Base-by-base conservation (phyloP, 192 early-diverging fungal genomes). In the Coemansia sp. region DNA sequence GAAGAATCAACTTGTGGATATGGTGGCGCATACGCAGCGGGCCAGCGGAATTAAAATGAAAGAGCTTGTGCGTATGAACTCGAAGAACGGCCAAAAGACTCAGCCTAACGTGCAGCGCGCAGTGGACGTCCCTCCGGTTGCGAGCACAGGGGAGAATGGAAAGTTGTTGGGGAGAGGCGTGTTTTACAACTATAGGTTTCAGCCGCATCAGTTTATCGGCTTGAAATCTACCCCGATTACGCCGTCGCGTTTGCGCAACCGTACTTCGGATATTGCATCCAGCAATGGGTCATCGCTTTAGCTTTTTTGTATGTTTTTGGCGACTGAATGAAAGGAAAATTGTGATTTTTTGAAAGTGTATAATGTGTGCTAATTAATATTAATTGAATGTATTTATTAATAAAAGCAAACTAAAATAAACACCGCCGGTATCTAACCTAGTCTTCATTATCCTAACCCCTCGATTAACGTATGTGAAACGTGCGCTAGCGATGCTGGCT, bases 161-260 rank as follows among this genome's bases (percentile, higher is more conserved):
- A 35, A 35, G 32, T 0, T 35, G 32, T 35, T 35, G 32, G 21
- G 39, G 23, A 25, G 25, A 22, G 48, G 15, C 9, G 41, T 49
- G 21, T 60, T 63, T 15, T 11, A 41, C 58, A 58, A 48, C 55
- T 47, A 60, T 27, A 54, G 60, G 37, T 64, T 57, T 57, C 66
- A 74, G 39, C 39, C 45, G 7, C 72, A 74, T 41, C 56, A 67
- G 35, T 49, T 55, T 54, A 21, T 60, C 29, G 66, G 66, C 4
- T 29, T 73, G 32, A 67, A 57, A 17, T 35, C 77, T 0, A 57
- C 65, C 5, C 77, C 77, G 17, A 56, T 71, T 22, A 80, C 67
- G n/a, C 72, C 77, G 4, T 80, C 77, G 23, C 60, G 62, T 15
- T 65, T 80, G 29, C 77, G 77, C 32, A 70, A 80, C 55, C 68